Conservation (phyloP, 2,329 filamentous ascomycete species). For the Colletotrichum plurivorum region DNA sequence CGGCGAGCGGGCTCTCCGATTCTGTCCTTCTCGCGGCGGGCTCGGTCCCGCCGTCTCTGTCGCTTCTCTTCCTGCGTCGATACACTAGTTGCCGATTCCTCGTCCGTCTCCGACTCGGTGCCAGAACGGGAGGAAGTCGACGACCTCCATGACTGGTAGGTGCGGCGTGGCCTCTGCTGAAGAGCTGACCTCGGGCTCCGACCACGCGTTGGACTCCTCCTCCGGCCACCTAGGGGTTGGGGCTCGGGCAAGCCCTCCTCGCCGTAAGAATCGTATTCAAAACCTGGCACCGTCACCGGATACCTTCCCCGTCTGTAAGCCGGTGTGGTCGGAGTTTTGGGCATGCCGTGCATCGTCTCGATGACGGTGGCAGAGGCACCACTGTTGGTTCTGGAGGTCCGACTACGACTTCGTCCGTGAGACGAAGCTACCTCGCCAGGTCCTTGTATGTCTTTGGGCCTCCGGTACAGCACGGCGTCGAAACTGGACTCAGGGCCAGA, state of each 20-base stretch:
- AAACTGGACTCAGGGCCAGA: constrained; percentile 44
- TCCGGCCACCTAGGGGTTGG: constrained; percentile 45
- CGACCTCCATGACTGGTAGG: constrained; percentile 49
- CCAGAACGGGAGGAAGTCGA: constrained; percentile 48
- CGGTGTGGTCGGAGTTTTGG: constrained; percentile 26
- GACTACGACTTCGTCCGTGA: constrained; percentile 43
- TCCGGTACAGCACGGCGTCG: constrained; percentile 54
- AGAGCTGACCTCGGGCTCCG: constrained; percentile 53
- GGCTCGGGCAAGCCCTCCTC: constrained; percentile 15
- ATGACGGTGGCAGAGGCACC: constrained; percentile 30
- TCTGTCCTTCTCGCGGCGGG: constrained; percentile 23
- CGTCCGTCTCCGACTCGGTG: constrained; percentile 54
- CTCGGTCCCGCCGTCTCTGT: constrained; percentile 37
- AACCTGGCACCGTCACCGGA: constrained; percentile 15
- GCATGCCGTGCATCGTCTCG: constrained; percentile 36
- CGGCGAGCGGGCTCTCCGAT: constrained; percentile 12
- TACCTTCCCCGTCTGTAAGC: constrained; percentile 37
- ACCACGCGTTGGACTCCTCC: constrained; percentile 47
- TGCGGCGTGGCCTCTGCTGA: constrained; percentile 52
- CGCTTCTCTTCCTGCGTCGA: constrained; percentile 50
- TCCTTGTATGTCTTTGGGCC: constrained; percentile 48
- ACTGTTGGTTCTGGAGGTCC: constrained; percentile 31
- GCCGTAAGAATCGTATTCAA: constrained; percentile 22
- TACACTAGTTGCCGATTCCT: constrained; percentile 54
- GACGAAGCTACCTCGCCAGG: constrained; percentile 49